These are phyloP conservation scores for Ceratocystiopsis sp. DNA, from an alignment of 2,329 filamentous ascomycete species.

Conservation along the genomic window DNA sequence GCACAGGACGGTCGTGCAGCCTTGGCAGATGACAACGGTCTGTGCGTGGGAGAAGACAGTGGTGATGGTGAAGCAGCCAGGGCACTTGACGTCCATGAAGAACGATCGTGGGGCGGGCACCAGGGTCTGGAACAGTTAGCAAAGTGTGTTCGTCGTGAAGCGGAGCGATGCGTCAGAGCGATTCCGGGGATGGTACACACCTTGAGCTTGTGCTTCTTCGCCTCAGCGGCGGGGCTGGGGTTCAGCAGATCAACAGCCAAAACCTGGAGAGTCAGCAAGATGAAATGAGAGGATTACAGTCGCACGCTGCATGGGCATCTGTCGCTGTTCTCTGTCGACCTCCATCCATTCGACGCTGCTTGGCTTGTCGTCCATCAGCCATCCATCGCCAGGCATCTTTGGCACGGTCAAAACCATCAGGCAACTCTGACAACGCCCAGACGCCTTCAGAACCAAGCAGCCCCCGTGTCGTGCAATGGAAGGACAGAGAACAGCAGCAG, in stretches of 20 bases:
- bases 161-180: too few species aligned
- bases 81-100: slow-evolving; percentile 99
- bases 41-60: slow-evolving; percentile 99
- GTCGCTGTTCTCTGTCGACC: too few species aligned
- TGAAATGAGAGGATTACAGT: too few species aligned
- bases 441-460: too few species aligned
- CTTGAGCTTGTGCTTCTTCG: slow-evolving; percentile 99
- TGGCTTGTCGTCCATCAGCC: too few species aligned
- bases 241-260: slow-evolving; percentile 99
- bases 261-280: slow-evolving; percentile 45
- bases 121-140: slow-evolving; percentile 39
- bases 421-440: too few species aligned
- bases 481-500: too few species aligned
- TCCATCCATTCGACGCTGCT: too few species aligned
- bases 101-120: slow-evolving; percentile 95
- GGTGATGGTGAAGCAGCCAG: slow-evolving; percentile 99
- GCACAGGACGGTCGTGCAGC: slow-evolving; percentile 98
- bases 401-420: too few species aligned
- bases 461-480: too few species aligned
- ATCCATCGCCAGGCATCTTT: too few species aligned
- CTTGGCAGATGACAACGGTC: slow-evolving; percentile 99
- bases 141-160: background rate
- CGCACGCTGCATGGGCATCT: too few species aligned
- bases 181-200: slow-evolving; percentile 29
- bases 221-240: slow-evolving; percentile 93